Conservation (phyloP, 768 basidiomycete species). For the Rhizopogon roseolus region DNA sequence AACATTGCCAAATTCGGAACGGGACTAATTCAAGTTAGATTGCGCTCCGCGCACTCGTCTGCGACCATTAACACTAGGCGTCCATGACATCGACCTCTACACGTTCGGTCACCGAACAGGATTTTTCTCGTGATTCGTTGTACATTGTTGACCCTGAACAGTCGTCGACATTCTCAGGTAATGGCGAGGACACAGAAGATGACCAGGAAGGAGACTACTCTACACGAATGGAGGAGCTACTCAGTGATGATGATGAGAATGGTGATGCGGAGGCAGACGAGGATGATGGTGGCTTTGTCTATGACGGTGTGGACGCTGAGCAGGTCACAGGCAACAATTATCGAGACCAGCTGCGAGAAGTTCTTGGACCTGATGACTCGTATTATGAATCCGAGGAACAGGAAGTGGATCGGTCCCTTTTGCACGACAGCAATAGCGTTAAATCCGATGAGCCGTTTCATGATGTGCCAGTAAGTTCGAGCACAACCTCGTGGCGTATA, state of each 20-base stretch:
- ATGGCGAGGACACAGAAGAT: constrained; percentile 31
- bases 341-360: constrained; percentile 63
- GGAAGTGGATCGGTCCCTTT: constrained; percentile 43
- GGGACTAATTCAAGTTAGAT: background rate
- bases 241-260: constrained; percentile 32
- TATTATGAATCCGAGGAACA: constrained; percentile 42
- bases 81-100: background rate
- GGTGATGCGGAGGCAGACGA: constrained; percentile 39
- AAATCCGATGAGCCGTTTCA: constrained; percentile 16
- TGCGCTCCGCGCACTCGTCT: background rate
- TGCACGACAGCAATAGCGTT: constrained; percentile 34
- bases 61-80: background rate
- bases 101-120: background rate
- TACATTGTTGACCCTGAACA: background rate
- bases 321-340: constrained; percentile 47
- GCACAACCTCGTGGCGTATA: constrained; percentile 12
- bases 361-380: constrained; percentile 60
- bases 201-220: constrained; percentile 54
- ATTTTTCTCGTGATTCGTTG: background rate
- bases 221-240: constrained; percentile 63
- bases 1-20: background rate
- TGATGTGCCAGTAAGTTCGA: constrained; percentile 29
- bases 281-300: constrained; percentile 65
- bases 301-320: constrained; percentile 63
- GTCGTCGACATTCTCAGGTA: constrained; percentile 11